A percentile compares a stretch with the other conserved stretches of the same genome.
phyloP scores from a whole-genome alignment of 495 filamentous ascomycete genomes.

The Lasiosphaeria ovina region DNA sequence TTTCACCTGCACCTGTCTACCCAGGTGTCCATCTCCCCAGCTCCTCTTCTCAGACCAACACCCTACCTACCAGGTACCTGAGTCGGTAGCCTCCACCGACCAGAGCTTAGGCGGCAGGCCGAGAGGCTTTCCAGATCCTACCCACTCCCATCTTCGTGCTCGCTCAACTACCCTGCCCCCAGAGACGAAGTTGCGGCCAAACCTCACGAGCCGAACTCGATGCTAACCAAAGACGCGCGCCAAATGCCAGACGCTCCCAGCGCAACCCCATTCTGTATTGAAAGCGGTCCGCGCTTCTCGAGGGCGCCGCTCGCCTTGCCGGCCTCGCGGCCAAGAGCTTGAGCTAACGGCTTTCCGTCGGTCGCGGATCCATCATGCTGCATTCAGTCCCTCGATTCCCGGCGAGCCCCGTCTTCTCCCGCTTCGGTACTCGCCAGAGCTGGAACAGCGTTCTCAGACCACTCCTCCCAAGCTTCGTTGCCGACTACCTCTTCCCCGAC shows the following conservation, averaged over 20 bases:
- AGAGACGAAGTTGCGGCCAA: no score
- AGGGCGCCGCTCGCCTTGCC: not conserved
- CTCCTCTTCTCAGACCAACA: no score
- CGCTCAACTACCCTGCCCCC: no score
- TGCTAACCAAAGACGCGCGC: not conserved
- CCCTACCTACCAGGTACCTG: no score
- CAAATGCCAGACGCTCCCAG: not conserved
- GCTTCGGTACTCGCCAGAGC: conserved; percentile 1
- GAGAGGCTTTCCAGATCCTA: no score
- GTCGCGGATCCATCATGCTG: conserved; percentile 9
- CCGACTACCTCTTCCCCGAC: conserved; percentile 32
- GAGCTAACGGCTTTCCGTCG: conserved; percentile 6
- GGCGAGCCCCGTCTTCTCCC: not conserved
- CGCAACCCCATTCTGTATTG: no score
- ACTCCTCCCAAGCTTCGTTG: conserved; percentile 34
- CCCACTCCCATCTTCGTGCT: no score
- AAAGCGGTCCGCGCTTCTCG: not conserved
- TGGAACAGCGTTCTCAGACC: conserved; percentile 18
- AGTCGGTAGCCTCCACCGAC: no score
- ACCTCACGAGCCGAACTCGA: not conserved
- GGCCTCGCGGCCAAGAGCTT: not conserved
- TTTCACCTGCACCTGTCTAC: no score
- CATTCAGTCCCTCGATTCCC: conserved; percentile 4
- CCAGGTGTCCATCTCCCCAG: no score
- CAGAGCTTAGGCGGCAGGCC: no score